Conservation (phyloP, 768 basidiomycete species). For the Suillus americanus region DNA sequence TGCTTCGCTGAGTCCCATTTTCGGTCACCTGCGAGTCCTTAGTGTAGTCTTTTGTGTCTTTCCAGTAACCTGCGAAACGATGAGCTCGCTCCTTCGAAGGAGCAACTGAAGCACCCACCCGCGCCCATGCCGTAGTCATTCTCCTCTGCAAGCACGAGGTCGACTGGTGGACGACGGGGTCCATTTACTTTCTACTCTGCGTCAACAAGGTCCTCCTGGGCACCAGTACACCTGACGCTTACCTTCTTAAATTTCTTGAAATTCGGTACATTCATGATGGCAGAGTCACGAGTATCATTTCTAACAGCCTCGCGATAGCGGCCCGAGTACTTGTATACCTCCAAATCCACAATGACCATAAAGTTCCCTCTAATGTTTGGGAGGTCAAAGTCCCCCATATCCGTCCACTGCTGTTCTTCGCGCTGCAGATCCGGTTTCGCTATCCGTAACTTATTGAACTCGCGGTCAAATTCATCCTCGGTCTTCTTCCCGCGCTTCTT, state of each 20-base stretch:
- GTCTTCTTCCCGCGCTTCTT: conserved; percentile 65
- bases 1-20: conserved; percentile 12
- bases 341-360: conserved; percentile 74
- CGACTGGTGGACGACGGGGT: conserved; percentile 39
- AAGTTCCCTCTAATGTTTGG: conserved; percentile 68
- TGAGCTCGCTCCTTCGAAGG: conserved; percentile 6
- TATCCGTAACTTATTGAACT: conserved; percentile 77
- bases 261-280: conserved; percentile 46
- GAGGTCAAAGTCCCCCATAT: conserved; percentile 68
- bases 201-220: not conserved
- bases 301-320: conserved; percentile 17
- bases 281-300: conserved; percentile 36
- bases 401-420: conserved; percentile 54
- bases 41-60: conserved; percentile 29
- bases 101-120: conserved; percentile 34
- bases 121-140: conserved; percentile 56
- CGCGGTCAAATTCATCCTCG: conserved; percentile 73
- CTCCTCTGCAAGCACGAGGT: conserved; percentile 50
- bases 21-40: conserved; percentile 18
- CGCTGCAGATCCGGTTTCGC: conserved; percentile 56
- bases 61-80: conserved; percentile 54
- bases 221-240: conserved; percentile 10
- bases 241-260: conserved; percentile 83
- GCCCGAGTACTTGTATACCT: conserved; percentile 41
- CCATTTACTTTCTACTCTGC: conserved; percentile 27